Evolutionary conservation across 257 asterid species (phyloP), one percentile per base, ranked within the genome.

Genomic region (Forsythia suspensa): DNA sequence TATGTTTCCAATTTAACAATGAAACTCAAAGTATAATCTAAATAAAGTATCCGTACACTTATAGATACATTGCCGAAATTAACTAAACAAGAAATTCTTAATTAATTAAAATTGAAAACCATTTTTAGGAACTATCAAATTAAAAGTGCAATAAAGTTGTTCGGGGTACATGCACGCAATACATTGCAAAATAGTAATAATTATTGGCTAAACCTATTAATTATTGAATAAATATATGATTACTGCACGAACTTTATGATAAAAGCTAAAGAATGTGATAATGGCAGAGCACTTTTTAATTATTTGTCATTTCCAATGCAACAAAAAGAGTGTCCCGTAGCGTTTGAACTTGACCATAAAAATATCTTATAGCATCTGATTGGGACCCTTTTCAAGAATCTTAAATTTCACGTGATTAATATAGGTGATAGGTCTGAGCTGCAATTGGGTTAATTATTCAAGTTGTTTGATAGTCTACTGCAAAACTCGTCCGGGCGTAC

Each of bases 251-350:
- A 63, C 70, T 63, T 63, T 63, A 29, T 21, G 70, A 15, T 11
- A 63, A 63, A 63, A 63, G 39, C 36, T 9, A 43, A 43, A 43
- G 51, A 43, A 59, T 6, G 5, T 10, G 39, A 29, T 63, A 21
- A 21, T 59, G 67, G 40, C 69, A 29, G 70, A 29, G 40, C 7
- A 63, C 70, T 63, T 29, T 29, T 63, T 10, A 63, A 63, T 10
- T 63, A 63, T 10, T 63, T 63, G 70, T 63, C 70, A 63, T 63
- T 63, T 29, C 70, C 70, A 63, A 63, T 10, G 70, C 70, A 24
- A 63, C 9, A 29, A 63, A 63, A 29, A 63, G 16, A 63, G 16
- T 63, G 70, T 63, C 70, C 70, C 70, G 38, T 63, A 63, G 38
- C 70, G 18, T 63, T 63, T 63, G 70, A 24, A 63, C 70, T 29